Evolutionary conservation across 2,329 filamentous ascomycete genomes (phyloP), one percentile per base, ranked within the genome.

Genomic region (Trichoderma harzianum): DNA sequence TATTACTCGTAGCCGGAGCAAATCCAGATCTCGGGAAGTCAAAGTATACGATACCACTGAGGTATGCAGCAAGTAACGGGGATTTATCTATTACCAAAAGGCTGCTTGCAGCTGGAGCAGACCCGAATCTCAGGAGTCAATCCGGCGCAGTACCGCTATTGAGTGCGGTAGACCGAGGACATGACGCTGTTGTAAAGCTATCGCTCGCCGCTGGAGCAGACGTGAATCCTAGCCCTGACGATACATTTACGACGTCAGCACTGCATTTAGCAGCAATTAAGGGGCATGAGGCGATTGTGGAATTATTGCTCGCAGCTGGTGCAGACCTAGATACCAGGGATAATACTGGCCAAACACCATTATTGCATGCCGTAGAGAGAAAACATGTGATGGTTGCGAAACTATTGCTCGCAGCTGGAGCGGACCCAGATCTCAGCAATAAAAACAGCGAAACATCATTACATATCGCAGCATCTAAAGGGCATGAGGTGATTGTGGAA

Each of bases 31-130:
- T 21, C 18, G 7, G 18, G 39, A 21, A 21, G 1, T 3, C 3
- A 43, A 0, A 0, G 1, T 1, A 3, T 8, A n/a, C 3, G 18
- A 21, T 4, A 5, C 8, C 8, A 10, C 14, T 30, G 4, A 10
- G 1, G 3, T 1, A 3, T 16, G 55, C 55, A 14, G 43, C n/a
- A 21, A 3, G 5, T 1, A 12, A 51, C 0, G 43, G 43, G n/a
- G 2, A 12, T 11, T 0, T 2, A 0, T 5, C 43, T 51, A 0
- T 6, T 12, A 2, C 5, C 0, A 1, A 51, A 5, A 5, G 21
- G 4, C 3, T 51, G n/a, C 43, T 51, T 1, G 18, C 18, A 10
- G 43, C 43, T 51, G n/a, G 43, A 51, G 43, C 43, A 51, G 10
- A 47, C 18, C 43, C 43, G 0, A 47, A 47, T 11, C 1, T 11